Percentiles rank a stretch among this genome's conserved stretches.
Conservation (phyloP, 2,329 filamentous ascomycete species). For the Alternaria dauci region DNA sequence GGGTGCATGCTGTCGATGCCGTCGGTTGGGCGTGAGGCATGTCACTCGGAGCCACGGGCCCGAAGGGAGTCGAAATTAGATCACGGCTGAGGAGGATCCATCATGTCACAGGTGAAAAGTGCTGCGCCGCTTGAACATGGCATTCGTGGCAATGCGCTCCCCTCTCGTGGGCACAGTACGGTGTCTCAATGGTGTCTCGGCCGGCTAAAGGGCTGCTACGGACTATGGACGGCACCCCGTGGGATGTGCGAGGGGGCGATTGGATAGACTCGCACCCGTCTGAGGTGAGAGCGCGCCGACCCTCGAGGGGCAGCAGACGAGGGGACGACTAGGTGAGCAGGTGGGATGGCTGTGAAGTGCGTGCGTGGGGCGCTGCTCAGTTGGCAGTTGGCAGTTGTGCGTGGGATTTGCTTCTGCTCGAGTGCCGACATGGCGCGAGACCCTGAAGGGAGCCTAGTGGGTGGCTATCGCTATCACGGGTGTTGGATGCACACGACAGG, state of each 20-base stretch:
- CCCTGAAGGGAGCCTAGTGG: neutral
- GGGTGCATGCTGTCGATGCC: neutral
- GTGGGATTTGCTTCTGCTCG: conserved; percentile 5
- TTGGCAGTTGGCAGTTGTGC: neutral
- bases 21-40: neutral
- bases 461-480: neutral
- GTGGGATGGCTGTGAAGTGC: neutral
- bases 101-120: neutral
- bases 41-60: neutral
- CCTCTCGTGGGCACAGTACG: neutral
- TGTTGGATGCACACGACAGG: neutral
- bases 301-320: neutral
- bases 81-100: neutral
- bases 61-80: neutral
- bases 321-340: no score
- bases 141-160: neutral
- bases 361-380: neutral
- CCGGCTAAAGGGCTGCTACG: conserved; percentile 4
- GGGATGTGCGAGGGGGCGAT: neutral
- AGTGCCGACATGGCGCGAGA: conserved; percentile 1
- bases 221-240: neutral
- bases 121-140: neutral
- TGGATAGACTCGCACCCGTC: neutral
- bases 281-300: conserved; percentile 23
- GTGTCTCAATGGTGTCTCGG: neutral